Percentiles rank a stretch among this genome's conserved stretches.
phyloP scores from a whole-genome alignment of 2,329 filamentous ascomycete species.

The Trichophaea hybrida region DNA sequence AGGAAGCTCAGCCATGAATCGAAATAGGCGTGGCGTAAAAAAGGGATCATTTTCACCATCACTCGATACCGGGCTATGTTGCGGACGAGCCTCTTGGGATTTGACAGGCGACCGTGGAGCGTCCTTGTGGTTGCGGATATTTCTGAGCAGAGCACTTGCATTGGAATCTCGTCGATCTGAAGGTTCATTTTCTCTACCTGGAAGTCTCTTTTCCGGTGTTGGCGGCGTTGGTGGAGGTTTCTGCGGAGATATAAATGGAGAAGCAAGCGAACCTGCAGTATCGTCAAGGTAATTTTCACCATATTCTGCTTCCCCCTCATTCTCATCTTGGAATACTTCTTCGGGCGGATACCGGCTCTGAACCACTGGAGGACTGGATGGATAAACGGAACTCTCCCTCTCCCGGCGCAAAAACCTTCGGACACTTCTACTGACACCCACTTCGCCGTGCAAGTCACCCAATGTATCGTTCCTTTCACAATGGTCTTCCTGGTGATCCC shows the following conservation, averaged over 20 bases:
- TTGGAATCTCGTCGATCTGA: background rate
- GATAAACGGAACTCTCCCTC: slow-evolving; percentile 16
- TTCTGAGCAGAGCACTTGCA: slow-evolving; percentile 14
- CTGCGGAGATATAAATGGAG: slow-evolving; percentile 7
- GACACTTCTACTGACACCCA: background rate
- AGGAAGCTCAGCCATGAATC: background rate
- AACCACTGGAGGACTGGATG: slow-evolving; percentile 17
- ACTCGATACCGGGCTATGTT: background rate
- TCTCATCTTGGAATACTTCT: slow-evolving; percentile 3
- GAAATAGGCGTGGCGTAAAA: slow-evolving; percentile 12
- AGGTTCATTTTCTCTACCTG: background rate
- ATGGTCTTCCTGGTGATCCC: background rate
- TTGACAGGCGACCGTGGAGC: slow-evolving; percentile 20
- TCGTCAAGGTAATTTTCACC: slow-evolving; percentile 16
- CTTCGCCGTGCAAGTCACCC: background rate
- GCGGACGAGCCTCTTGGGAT: background rate
- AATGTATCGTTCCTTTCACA: background rate
- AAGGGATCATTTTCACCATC: slow-evolving; percentile 15
- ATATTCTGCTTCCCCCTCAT: slow-evolving; percentile 10
- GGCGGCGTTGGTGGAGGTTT: slow-evolving; percentile 3
- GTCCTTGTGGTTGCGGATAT: slow-evolving; percentile 20
- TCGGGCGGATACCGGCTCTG: background rate
- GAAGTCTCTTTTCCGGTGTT: background rate
- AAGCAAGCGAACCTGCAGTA: background rate
- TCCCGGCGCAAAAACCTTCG: slow-evolving; percentile 5